Conservation (phyloP, 495 filamentous ascomycete species). For the Halenospora varia region DNA sequence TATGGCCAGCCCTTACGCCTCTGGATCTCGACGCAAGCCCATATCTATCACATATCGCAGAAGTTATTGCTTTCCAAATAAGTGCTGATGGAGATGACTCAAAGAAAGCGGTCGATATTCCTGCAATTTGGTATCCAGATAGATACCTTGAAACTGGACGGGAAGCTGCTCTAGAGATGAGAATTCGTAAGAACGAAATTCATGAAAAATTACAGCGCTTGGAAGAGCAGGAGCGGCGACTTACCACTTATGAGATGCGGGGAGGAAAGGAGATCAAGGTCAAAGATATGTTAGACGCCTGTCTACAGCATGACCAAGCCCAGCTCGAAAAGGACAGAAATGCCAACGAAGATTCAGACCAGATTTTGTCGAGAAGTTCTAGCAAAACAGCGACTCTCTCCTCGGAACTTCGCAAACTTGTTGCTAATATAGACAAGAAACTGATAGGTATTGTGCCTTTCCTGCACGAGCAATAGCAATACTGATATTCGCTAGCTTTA, state of each 20-base stretch:
- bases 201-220: slow-evolving; percentile 24
- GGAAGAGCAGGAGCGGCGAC: slow-evolving; percentile 17
- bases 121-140: slow-evolving; percentile 70
- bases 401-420: slow-evolving; percentile 34
- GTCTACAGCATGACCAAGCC: slow-evolving; percentile 27
- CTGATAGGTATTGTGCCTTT: slow-evolving; percentile 37
- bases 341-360: slow-evolving; percentile 19
- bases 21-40: slow-evolving; percentile 42
- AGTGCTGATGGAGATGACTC: slow-evolving; percentile 38
- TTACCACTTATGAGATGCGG: slow-evolving; percentile 18
- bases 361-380: neutral
- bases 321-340: slow-evolving; percentile 25
- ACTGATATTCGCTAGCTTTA: slow-evolving; percentile 37
- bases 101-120: slow-evolving; percentile 56
- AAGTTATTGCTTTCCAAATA: slow-evolving; percentile 67
- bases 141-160: slow-evolving; percentile 63
- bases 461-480: neutral
- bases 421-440: slow-evolving; percentile 45
- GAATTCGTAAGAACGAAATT: slow-evolving; percentile 31
- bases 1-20: slow-evolving; percentile 47
- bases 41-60: slow-evolving; percentile 50
- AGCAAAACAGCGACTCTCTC: slow-evolving; percentile 31
- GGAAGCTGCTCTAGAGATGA: slow-evolving; percentile 42
- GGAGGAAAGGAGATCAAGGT: slow-evolving; percentile 21
- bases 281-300: slow-evolving; percentile 18